Percentiles rank a stretch among this genome's conserved stretches.
Conservation (phyloP, 1,284 basidiomycete genomes). For the Hemileia vastatrix region DNA sequence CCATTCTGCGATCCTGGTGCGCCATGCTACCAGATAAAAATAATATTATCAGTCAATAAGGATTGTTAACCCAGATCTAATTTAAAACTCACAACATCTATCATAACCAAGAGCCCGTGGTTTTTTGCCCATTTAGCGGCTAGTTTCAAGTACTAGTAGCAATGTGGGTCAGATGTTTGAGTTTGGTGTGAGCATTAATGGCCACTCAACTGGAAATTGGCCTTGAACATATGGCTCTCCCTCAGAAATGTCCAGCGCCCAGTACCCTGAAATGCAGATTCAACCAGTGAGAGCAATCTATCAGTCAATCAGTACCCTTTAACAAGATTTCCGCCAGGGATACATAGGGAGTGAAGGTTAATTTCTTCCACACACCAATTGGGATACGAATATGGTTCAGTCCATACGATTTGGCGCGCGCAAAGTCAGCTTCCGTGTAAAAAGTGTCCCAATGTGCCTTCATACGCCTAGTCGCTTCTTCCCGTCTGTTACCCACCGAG, state of each 20-base stretch:
- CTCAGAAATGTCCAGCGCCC: constrained; percentile 63
- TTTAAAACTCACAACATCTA: constrained; percentile 53
- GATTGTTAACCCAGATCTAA: too few relatives aligned
- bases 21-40: constrained; percentile 38
- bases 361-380: constrained; percentile 74
- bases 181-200: too few relatives aligned
- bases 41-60: not conserved
- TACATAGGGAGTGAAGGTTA: constrained; percentile 36
- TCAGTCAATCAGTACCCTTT: not conserved
- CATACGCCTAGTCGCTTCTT: constrained; percentile 40
- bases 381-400: constrained; percentile 78
- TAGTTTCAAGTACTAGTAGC: constrained; percentile 48
- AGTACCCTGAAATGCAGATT: constrained; percentile 1
- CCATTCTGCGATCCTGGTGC: constrained; percentile 48
- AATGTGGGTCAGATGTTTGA: too few relatives aligned
- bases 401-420: constrained; percentile 61
- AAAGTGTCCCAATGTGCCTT: constrained; percentile 67
- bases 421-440: constrained; percentile 68
- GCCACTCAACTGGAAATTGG: constrained; percentile 50
- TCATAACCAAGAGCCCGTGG: constrained; percentile 66
- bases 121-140: constrained; percentile 69
- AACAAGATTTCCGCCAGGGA: not conserved
- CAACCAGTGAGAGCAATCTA: too few relatives aligned
- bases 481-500: too few relatives aligned
- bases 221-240: constrained; percentile 79